Base-by-base conservation (phyloP, 441 rosid species). In the Gossypium gossypioides region DNA sequence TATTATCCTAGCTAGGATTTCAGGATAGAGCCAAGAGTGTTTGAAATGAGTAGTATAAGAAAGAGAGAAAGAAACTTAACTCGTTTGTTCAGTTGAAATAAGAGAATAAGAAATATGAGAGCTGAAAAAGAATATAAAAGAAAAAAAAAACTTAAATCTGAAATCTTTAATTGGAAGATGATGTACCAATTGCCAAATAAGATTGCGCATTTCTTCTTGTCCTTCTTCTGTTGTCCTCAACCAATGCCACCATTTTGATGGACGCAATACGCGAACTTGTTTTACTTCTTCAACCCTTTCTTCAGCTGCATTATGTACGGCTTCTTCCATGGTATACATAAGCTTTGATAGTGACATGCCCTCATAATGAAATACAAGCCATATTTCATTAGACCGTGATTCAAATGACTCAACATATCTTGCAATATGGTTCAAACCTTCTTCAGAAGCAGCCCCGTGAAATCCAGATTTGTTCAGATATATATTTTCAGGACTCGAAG, bases 181-280 rank as follows among this genome's bases (percentile, higher is more conserved):
- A 76, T 78, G 46, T 84, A 93, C 98, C 96, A 91, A 78, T 74
- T 94, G 98, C 89, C 88, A 82, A 78, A 94, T 82, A 76, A 94
- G 84, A 84, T 73, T 85, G 77, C 91, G 80, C 95, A 95, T 91
- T 85, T 95, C 97, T 78, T 89, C 95, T 75, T 87, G 82, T 69
- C 99, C 97, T 64, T 89, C 84, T 72, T 89, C 82, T 67, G 96
- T 91, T 61, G 93, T 95, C 85, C 85, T 95, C 88, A 95, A 79
- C 99, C 97, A 91, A 64, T 82, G 89, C 99, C 99, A 95, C 97
- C 97, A 95, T 81, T 89, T 87, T 15, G 99, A 95, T 6, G 97
- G 97, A 71, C 80, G 87, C 80, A 95, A 79, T 61, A 92, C 80
- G 80, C 84, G 91, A 66, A 80, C 79, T 50, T 54, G 89, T 72